A percentile compares a stretch with the other conserved stretches of the same genome.
Evolutionary conservation across 1,284 basidiomycete genomes (phyloP).

Genomic region (Sporisorium exsertum): DNA sequence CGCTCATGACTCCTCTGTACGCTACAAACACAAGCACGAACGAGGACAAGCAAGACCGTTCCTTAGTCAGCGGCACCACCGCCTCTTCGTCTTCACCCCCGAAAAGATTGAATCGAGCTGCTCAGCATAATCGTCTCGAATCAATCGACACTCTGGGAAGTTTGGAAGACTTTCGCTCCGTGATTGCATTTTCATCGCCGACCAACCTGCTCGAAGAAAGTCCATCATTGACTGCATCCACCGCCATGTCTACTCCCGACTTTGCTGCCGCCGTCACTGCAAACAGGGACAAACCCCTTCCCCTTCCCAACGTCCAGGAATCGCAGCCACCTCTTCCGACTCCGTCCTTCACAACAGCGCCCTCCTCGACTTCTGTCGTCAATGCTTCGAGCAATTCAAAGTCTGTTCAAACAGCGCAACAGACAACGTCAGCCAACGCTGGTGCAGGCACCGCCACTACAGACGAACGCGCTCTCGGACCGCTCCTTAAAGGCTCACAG

Average conservation of each 20-base stretch:
- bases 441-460: not conserved
- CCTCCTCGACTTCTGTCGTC: not conserved
- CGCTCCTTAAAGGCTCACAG: not conserved
- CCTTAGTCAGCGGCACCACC: not conserved
- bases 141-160: constrained; percentile 32
- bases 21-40: not conserved
- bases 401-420: not conserved
- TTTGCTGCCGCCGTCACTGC: constrained; percentile 2
- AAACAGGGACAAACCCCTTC: constrained; percentile 14
- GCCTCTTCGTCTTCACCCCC: not conserved
- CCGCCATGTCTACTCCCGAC: constrained; percentile 32
- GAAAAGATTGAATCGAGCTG: not conserved
- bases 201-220: constrained; percentile 29
- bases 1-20: constrained; percentile 20
- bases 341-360: not conserved
- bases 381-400: not conserved
- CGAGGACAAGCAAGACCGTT: not conserved
- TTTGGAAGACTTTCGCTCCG: constrained; percentile 45
- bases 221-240: constrained; percentile 29
- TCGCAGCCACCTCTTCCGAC: constrained; percentile 26
- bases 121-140: constrained; percentile 11
- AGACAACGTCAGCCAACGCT: constrained; percentile 4
- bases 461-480: constrained; percentile 2
- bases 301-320: constrained; percentile 3
- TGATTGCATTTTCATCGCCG: constrained; percentile 31